Base-by-base conservation (phyloP, 164 flowering plant species). In the Magnolia kwangsiensis region DNA sequence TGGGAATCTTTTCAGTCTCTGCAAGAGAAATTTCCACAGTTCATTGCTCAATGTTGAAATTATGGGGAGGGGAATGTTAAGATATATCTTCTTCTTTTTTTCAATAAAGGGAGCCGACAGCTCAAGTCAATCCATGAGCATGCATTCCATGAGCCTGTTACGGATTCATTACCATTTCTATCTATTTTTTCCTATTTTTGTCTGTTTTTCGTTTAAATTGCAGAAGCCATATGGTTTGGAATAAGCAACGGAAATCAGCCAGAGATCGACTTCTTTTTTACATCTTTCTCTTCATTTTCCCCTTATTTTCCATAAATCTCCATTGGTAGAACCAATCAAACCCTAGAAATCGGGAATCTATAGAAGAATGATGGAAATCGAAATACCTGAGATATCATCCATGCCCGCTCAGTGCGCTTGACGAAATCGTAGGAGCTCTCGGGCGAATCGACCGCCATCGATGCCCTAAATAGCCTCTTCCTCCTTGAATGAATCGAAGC, bases 371-470 rank as follows among this genome's bases (percentile, higher is more conserved):
- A 16, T 19, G 19, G 1, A 64, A 18, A 55, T 11, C 61, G 13
- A 50, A 37, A 7, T 67, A 92, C 97, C 94, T 92, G 90, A 72
- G 92, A 87, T 63, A 91, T 92, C 51, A 85, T 51, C 97, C 97
- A 92, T 1, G 94, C 91, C 70, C 84, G 88, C 78, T 92, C 97
- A 86, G 87, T 88, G 11, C 97, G 88, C 79, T 86, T 86, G 50
- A 72, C 85, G 79, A 92, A 91, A 71, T 89, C 79, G n/a, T 92
- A 86, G 23, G 94, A 89, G 80, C 88, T 87, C 64, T 83, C 94
- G 24, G 82, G 81, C 0, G 97, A 90, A 78, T 90, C 88, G 63
- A 90, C 91, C 83, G 79, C 74, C 61, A 55, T 55, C 1, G 97
- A 91, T 76, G 95, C 92, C 72, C 88, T 86, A 4, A 80, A 55